These are phyloP conservation scores for Flaveria robusta DNA, from an alignment of 129 eudicot genomes.

Conservation along the genomic window DNA sequence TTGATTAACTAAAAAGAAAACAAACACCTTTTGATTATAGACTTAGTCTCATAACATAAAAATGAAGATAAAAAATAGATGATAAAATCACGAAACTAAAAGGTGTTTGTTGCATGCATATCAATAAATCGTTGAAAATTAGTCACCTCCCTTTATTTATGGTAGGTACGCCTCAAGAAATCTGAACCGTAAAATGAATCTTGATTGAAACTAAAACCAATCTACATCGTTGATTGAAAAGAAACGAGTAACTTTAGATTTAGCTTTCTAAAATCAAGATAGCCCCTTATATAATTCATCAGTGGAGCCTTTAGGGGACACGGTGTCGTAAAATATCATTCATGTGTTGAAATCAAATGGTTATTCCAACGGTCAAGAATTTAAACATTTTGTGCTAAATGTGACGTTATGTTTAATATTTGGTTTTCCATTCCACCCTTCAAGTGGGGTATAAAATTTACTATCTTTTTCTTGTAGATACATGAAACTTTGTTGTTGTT, in stretches of 20 bases:
- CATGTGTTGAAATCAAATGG: not conserved
- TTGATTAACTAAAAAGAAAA: too few species aligned
- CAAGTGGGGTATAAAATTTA: too few species aligned
- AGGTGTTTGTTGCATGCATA: too few species aligned
- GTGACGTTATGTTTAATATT: not conserved
- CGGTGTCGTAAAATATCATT: constrained; percentile 24
- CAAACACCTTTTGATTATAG: too few species aligned
- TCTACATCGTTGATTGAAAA: not conserved
- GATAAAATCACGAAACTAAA: not conserved
- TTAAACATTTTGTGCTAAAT: not conserved
- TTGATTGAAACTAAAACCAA: constrained; percentile 6
- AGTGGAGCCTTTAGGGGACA: constrained; percentile 35
- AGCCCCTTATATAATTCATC: constrained; percentile 26
- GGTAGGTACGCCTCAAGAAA: not conserved
- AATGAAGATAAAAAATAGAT: not conserved
- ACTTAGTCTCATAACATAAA: not conserved
- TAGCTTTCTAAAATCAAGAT: constrained; percentile 9
- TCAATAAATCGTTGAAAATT: not conserved
- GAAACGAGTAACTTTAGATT: not conserved
- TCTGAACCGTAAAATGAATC: not conserved
- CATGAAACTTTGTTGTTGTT: too few species aligned
- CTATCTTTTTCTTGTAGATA: too few species aligned
- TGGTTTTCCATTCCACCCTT: not conserved
- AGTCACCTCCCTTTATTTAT: not conserved
- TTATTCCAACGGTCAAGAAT: not conserved